These are phyloP conservation scores for Cercospora sesami DNA, from an alignment of 2,329 filamentous ascomycete species.

Conservation along the genomic window DNA sequence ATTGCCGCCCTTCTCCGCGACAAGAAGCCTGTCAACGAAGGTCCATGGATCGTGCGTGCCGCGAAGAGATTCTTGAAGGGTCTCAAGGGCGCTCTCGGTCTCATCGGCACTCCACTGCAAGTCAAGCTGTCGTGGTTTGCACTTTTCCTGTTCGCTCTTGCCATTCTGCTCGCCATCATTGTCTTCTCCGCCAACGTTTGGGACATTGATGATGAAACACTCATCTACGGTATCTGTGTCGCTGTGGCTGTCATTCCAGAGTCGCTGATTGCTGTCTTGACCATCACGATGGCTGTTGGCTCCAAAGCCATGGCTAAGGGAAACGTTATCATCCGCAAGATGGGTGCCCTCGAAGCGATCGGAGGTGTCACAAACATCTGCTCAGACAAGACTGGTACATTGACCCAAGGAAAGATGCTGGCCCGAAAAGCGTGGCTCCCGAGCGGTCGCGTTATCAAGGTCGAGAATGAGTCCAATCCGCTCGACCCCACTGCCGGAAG, in stretches of 20 bases:
- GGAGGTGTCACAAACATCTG: constrained; percentile 67
- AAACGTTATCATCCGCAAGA: constrained; percentile 65
- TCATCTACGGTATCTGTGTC: constrained; percentile 52
- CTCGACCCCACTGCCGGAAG: constrained; percentile 52
- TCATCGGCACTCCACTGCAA: constrained; percentile 74
- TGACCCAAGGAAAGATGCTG: constrained; percentile 59
- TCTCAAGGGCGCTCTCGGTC: constrained; percentile 43
- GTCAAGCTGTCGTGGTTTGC: constrained; percentile 83
- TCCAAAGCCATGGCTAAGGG: constrained; percentile 63
- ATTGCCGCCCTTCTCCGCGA: constrained; percentile 53
- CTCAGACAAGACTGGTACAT: constrained; percentile 68
- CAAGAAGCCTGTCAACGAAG: constrained; percentile 31
- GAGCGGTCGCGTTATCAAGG: constrained; percentile 57
- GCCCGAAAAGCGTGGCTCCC: constrained; percentile 62
- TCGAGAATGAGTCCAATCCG: constrained; percentile 57
- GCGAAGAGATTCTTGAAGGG: constrained; percentile 55
- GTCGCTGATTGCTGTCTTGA: constrained; percentile 64
- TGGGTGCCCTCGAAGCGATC: constrained; percentile 64
- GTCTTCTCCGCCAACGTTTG: constrained; percentile 62
- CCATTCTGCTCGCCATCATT: constrained; percentile 67
- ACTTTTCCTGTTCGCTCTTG: constrained; percentile 73
- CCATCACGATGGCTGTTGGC: constrained; percentile 65
- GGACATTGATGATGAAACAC: constrained; percentile 45
- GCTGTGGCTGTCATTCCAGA: constrained; percentile 51
- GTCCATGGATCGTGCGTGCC: constrained; percentile 22